Evolutionary conservation across 1,284 basidiomycete genomes (phyloP), one percentile per base, ranked within the genome.

Genomic region (Veloboletus limbatus): DNA sequence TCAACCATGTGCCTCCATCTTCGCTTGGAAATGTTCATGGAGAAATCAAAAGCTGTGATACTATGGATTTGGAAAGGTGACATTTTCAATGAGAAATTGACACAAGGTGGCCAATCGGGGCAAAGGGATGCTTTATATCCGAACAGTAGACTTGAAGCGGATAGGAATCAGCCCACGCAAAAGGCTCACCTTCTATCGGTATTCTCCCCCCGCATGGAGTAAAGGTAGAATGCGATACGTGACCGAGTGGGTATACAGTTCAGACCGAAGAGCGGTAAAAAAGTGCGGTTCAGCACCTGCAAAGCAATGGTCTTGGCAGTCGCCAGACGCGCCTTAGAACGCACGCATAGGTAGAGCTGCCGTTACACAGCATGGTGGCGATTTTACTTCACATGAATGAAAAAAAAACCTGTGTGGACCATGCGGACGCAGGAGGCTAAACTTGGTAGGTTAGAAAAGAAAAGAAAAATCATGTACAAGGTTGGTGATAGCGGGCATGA

Each of bases 401-500:
- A n/a, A 24, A 30, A 18, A 39, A 18, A 46, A 22, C n/a, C 21
- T 2, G 8, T 11, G 2, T 9, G 20, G 21, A 44, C 34, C 25
- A 21, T 24, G 14, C 26, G 25, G 20, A 40, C 26, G 31, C 22
- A 42, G 32, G 21, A 52, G 45, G 20, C 44, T 33, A 31, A 39
- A 27, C 17, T 27, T 39, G 17, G 37, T 17, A 14, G 17, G 17
- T 14, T 7, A 13, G 11, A 14, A 33, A 20, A 20, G 14, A 11
- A 8, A 13, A 18, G 8, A 33, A 20, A 20, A 20, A 11, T 10
- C 13, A 33, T 7, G 18, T 35, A 27, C 20, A n/a, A 21, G 33
- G 6, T 13, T 11, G 22, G 8, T 34, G 18, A 21, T 5, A 7
- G 33, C 9, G 27, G 14, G 13, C 14, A 28, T 27, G 11, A n/a